Base-by-base conservation (phyloP, 2,329 filamentous ascomycete species). In the Davidsoniella neocaledoniae region DNA sequence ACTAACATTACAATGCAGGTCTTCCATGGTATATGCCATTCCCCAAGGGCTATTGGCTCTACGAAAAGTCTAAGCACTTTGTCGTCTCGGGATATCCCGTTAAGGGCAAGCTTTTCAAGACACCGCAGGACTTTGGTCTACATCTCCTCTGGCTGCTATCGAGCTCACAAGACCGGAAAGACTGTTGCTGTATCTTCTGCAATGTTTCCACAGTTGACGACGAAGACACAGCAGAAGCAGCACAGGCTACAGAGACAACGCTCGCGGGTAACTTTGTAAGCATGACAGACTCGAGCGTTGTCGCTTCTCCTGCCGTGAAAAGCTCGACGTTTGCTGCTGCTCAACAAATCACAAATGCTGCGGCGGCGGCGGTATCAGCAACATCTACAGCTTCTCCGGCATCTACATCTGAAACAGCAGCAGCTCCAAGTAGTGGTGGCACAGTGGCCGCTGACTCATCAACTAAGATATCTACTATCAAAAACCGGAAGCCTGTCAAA, bases 61-160 rank as follows among this genome's bases (percentile, higher is more conserved):
- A 70, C 50, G 64, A 70, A 56, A 67, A 67, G 45, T 69, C 67
- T 3, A 69, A 69, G 51, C 67, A 72, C 52, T 67, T 71, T 17
- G 70, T 68, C 62, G 64, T 72, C 3, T 72, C 69, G 4, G 69
- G 69, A 7, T 70, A 71, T 51, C 69, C 69, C 4, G 60, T 66
- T 54, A 70, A 71, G 53, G 57, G 63, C 33, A 72, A 69, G 57
- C 60, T 70, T 4, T 74, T 68, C 57, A 72, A 70, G 57, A 71
- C 68, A 41, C 71, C 72, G 0, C 69, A 72, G 51, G 72, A 75
- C 54, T 73, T 75, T 52, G 69, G 67, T 4, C 61, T 71, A 7
- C 72, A 75, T 54, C 54, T 72, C 21, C 62, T 75, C 45, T 75
- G 71, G 71, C 65, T 75, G 2, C 60, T 70, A 6, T 71, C 70